A percentile compares a stretch with the other conserved stretches of the same genome.
Conservation (phyloP, 139 green algal species). For the Chlorella sorokiniana region DNA sequence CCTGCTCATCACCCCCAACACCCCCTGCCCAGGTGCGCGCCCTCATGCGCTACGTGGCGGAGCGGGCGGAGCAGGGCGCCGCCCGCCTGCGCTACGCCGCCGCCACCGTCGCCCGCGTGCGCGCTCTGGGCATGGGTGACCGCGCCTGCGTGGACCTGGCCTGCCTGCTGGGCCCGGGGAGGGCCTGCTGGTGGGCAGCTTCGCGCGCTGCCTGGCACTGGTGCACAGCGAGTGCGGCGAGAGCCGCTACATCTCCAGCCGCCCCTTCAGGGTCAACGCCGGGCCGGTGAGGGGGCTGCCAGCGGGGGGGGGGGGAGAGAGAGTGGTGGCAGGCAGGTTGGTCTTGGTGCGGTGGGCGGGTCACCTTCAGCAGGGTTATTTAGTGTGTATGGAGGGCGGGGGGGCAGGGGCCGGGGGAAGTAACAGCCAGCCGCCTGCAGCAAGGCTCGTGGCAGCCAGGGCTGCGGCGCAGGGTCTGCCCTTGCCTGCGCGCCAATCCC, state of each 20-base stretch:
- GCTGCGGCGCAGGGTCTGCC: too few species aligned
- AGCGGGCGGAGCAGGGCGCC: slow-evolving; percentile 5
- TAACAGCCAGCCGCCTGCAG: too few species aligned
- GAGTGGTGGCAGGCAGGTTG: too few species aligned
- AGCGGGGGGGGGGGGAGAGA: too few species aligned
- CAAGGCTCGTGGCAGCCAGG: too few species aligned
- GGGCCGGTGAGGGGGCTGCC: slow-evolving; percentile 60
- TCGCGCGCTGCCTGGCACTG: slow-evolving; percentile 84
- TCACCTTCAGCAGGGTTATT: too few species aligned
- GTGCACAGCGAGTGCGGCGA: slow-evolving; percentile 85
- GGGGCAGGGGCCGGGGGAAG: too few species aligned
- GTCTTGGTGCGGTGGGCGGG: background rate
- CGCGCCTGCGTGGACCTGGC: slow-evolving; percentile 69
- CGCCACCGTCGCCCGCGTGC: slow-evolving; percentile 60
- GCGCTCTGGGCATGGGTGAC: slow-evolving; percentile 80
- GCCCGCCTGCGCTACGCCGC: slow-evolving; percentile 37
- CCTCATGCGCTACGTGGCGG: slow-evolving; percentile 42
- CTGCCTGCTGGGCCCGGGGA: slow-evolving; percentile 77
- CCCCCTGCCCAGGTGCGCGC: too few species aligned
- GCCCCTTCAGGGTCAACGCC: slow-evolving; percentile 95
- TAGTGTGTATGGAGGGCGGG: too few species aligned
- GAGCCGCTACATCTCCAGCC: slow-evolving; percentile 77
- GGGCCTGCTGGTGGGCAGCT: slow-evolving; percentile 90
- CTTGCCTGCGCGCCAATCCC: too few species aligned
- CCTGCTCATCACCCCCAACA: too few species aligned